A percentile compares a stretch with the other conserved stretches of the same genome.
Evolutionary conservation across 768 basidiomycete genomes (phyloP).

Genomic region (Collybia sordida): DNA sequence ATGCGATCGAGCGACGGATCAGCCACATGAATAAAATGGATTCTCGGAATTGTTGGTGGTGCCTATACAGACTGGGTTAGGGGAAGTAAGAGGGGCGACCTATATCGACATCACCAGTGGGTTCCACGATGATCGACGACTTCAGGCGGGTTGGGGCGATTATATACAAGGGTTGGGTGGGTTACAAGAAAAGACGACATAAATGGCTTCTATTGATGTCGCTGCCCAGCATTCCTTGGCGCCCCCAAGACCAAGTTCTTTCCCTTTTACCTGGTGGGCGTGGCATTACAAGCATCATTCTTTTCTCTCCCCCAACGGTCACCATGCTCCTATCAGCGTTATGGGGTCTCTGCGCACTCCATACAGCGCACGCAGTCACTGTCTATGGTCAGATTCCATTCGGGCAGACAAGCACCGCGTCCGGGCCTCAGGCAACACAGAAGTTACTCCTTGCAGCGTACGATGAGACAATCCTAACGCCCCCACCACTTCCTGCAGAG

Average conservation of each 20-base stretch:
- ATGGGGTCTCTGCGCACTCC: constrained; percentile 8
- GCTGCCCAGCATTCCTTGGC: not conserved
- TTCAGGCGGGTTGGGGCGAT: no score
- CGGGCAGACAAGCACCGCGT: constrained; percentile 16
- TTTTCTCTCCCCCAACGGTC: constrained; percentile 3
- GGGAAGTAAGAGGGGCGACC: no score
- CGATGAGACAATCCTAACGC: constrained; percentile 46
- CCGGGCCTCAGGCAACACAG: constrained; percentile 20
- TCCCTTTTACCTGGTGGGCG: not conserved
- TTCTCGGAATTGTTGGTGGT: no score
- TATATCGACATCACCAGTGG: no score
- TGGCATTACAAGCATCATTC: constrained; percentile 1
- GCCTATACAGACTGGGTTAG: no score
- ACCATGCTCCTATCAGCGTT: constrained; percentile 10
- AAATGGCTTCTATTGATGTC: no score
- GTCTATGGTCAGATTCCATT: constrained; percentile 32
- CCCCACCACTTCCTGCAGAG: constrained; percentile 50
- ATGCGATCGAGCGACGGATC: no score
- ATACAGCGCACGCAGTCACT: constrained; percentile 21
- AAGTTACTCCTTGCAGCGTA: constrained; percentile 48
- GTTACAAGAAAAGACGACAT: no score
- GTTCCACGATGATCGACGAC: no score
- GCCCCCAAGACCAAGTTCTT: not conserved
- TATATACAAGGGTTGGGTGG: no score
- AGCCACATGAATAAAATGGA: no score